phyloP scores from a whole-genome alignment of 1,139 yeast species.

The Candida neerlandica region DNA sequence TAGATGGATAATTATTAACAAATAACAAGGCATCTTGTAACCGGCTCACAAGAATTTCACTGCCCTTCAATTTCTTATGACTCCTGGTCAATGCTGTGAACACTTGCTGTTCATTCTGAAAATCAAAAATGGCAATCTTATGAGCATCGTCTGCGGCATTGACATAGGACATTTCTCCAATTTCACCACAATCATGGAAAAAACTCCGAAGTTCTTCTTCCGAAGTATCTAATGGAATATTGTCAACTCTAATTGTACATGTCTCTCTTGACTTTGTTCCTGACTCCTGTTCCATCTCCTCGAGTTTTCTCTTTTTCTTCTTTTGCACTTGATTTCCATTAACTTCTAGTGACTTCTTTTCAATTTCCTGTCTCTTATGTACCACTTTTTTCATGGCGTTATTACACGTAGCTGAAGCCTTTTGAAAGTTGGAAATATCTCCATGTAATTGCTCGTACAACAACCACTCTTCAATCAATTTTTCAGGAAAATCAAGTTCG shows the following conservation, averaged over 20 bases:
- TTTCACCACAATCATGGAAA: constrained; percentile 64
- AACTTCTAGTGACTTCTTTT: neutral
- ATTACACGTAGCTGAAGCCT: constrained; percentile 20
- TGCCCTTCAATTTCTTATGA: constrained; percentile 46
- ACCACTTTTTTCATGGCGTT: constrained; percentile 4
- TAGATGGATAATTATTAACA: constrained; percentile 75
- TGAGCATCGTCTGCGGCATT: constrained; percentile 16
- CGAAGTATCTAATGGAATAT: constrained; percentile 32
- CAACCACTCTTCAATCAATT: constrained; percentile 49
- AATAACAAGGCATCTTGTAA: constrained; percentile 55
- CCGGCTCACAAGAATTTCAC: constrained; percentile 48
- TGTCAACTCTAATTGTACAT: constrained; percentile 49
- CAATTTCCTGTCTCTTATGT: neutral
- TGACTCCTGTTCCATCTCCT: constrained; percentile 8
- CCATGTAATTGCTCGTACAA: constrained; percentile 44
- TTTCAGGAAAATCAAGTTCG: constrained; percentile 53
- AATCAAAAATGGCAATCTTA: constrained; percentile 55
- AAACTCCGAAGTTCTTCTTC: constrained; percentile 40
- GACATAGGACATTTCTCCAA: constrained; percentile 37
- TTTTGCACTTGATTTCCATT: neutral
- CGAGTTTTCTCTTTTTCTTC: constrained; percentile 10
- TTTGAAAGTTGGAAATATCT: constrained; percentile 21
- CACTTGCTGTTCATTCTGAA: constrained; percentile 50
- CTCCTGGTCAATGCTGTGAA: constrained; percentile 64
- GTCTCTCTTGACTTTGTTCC: constrained; percentile 57